Percentiles rank a stretch among this genome's conserved stretches.
Evolutionary conservation across 1,284 basidiomycete genomes (phyloP).

Genomic region (Moesziomyces sp.): DNA sequence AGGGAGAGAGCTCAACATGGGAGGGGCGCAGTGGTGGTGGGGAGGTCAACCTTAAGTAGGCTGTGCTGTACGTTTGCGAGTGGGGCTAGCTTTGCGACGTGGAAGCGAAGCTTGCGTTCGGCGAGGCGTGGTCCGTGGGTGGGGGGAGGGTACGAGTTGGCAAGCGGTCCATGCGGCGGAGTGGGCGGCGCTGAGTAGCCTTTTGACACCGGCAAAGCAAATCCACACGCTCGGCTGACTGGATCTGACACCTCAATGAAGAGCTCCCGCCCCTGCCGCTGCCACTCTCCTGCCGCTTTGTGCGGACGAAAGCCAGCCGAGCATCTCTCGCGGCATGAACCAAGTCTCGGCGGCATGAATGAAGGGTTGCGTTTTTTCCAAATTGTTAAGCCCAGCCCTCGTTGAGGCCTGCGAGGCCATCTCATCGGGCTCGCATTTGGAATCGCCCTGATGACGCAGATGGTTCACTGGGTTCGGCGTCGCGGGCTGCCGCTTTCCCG

Average conservation of each 20-base stretch:
- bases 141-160: background rate
- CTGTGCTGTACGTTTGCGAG: background rate
- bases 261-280: too few relatives aligned
- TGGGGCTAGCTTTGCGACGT: background rate
- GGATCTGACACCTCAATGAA: background rate
- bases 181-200: background rate
- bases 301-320: too few relatives aligned
- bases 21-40: conserved; percentile 4
- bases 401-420: background rate
- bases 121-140: background rate
- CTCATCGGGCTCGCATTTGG: background rate
- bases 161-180: background rate
- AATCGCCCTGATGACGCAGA: background rate
- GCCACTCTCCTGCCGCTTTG: too few relatives aligned
- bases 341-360: background rate
- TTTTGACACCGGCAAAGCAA: conserved; percentile 1
- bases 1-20: conserved; percentile 27
- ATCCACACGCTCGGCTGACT: background rate
- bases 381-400: background rate
- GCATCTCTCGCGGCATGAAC: background rate
- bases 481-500: background rate
- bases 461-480: background rate
- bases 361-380: too few relatives aligned
- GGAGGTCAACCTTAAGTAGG: background rate
- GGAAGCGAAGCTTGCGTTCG: background rate